These are phyloP conservation scores for Centrapalus pauciflorus DNA, from an alignment of 129 eudicot species.

Conservation along the genomic window DNA sequence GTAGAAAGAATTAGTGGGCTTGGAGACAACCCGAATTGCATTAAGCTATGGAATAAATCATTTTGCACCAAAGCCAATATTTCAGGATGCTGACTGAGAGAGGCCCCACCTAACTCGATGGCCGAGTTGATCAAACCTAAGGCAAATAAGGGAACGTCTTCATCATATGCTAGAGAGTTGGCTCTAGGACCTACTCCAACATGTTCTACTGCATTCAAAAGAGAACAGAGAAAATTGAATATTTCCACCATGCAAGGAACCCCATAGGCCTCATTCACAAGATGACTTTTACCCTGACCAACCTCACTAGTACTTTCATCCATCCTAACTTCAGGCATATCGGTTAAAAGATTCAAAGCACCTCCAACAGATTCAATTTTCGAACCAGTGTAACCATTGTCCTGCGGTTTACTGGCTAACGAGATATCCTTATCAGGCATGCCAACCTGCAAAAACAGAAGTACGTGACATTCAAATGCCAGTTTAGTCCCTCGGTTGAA, in stretches of 20 bases:
- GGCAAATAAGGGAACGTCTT: constrained; percentile 82
- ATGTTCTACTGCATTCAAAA: constrained; percentile 55
- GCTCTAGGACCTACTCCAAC: constrained; percentile 49
- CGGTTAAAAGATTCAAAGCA: constrained; percentile 28
- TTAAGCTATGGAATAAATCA: constrained; percentile 62
- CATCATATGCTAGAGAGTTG: constrained; percentile 65
- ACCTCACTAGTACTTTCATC: constrained; percentile 29
- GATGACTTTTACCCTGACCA: constrained; percentile 27
- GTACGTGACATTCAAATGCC: neutral
- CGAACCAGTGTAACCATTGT: constrained; percentile 42
- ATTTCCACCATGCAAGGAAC: constrained; percentile 80
- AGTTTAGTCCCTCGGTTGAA: neutral
- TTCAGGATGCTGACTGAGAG: constrained; percentile 57
- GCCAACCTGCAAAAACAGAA: constrained; percentile 33
- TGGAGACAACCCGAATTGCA: constrained; percentile 70
- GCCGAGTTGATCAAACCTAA: constrained; percentile 74
- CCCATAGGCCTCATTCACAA: constrained; percentile 59
- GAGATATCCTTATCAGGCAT: constrained; percentile 27
- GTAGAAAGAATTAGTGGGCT: constrained; percentile 77
- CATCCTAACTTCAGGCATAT: constrained; percentile 31
- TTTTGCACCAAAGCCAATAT: constrained; percentile 60
- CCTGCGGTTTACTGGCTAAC: constrained; percentile 20
- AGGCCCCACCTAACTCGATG: constrained; percentile 71
- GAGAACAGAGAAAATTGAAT: constrained; percentile 69
- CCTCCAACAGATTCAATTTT: constrained; percentile 25